Evolutionary conservation across 75 land plant species (phyloP), one percentile per base, ranked within the genome.

Genomic region (Isoetes taiwanensis): DNA sequence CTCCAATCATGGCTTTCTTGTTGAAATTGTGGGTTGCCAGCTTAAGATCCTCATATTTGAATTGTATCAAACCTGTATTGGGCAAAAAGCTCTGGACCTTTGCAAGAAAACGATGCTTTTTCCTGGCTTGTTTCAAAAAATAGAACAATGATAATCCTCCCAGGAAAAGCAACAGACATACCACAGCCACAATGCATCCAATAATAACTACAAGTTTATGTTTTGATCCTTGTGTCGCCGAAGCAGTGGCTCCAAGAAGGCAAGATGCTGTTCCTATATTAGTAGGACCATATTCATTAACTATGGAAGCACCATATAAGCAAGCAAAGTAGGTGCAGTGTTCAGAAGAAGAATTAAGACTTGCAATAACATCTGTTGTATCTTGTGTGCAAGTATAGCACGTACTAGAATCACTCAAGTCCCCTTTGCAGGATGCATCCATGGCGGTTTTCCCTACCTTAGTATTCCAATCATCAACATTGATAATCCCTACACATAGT

Each of bases 301-400:
- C 76, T 40, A 78, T 72, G 0, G 72, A 81, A 30, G 79, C 85
- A 24, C 81, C 85, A 72, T 82, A 82, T 31, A 79, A 35, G 46
- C 72, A 25, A 8, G 70, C 54, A 34, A 70, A 76, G 40, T 79
- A 61, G 39, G 64, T 70, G 54, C 86, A 83, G 16, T 71, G 2
- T n/a, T n/a, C n/a, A n/a, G n/a, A n/a, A n/a, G n/a, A n/a, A n/a
- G n/a, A n/a, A n/a, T n/a, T n/a, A n/a, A n/a, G n/a, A n/a, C n/a
- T n/a, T n/a, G n/a, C n/a, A n/a, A n/a, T n/a, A n/a, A n/a, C n/a
- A n/a, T n/a, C n/a, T 1, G 52, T 43, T 12, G 72, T 80, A 41
- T 77, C 81, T 19, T 28, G 17, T 16, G 68, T 41, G 57, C 95
- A 88, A 14, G 64, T 30, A 20, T 69, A 67, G 68, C 95, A 88